These are phyloP conservation scores for Globisporangium emineosum DNA, from an alignment of 352 stramenopile species.

Conservation along the genomic window DNA sequence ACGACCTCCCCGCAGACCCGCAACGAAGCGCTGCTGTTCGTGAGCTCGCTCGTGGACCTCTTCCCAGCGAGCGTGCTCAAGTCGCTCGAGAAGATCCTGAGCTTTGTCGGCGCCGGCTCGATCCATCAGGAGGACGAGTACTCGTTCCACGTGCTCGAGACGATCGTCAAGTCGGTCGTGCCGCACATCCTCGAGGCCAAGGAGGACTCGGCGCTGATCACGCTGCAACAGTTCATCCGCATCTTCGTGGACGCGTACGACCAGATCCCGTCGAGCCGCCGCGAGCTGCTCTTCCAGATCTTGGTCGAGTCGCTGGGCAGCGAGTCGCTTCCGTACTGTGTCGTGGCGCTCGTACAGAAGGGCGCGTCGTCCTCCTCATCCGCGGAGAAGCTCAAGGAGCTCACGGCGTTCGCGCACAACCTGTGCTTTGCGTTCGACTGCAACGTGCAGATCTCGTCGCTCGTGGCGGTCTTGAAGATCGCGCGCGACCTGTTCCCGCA, in stretches of 20 bases:
- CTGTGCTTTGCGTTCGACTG: constrained; percentile 59
- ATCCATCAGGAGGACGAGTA: constrained; percentile 83
- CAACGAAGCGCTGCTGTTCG: constrained; percentile 80
- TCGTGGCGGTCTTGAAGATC: constrained; percentile 62
- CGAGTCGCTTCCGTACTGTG: constrained; percentile 49
- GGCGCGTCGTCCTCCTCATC: constrained; percentile 19
- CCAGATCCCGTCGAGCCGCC: constrained; percentile 58
- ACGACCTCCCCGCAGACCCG: constrained; percentile 73
- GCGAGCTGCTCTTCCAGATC: constrained; percentile 59
- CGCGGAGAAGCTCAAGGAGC: constrained; percentile 38
- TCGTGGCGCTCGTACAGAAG: constrained; percentile 55
- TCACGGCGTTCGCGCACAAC: constrained; percentile 62
- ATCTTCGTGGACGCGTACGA: constrained; percentile 77
- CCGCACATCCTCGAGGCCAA: constrained; percentile 56
- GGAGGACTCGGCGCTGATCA: constrained; percentile 28
- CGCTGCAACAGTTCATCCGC: constrained; percentile 68
- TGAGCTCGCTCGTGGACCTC: constrained; percentile 75
- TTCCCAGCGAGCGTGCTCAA: constrained; percentile 67
- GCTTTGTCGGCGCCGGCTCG: constrained; percentile 49
- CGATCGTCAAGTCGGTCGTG: constrained; percentile 77
- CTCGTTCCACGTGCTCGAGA: constrained; percentile 86
- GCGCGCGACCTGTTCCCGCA: constrained; percentile 59
- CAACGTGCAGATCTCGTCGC: constrained; percentile 49
- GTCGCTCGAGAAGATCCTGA: constrained; percentile 78
- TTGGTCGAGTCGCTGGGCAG: constrained; percentile 53